Percentiles rank a stretch among this genome's conserved stretches.
Evolutionary conservation across 139 green algal species (phyloP).

Genomic region (Pleodorina starrii): DNA sequence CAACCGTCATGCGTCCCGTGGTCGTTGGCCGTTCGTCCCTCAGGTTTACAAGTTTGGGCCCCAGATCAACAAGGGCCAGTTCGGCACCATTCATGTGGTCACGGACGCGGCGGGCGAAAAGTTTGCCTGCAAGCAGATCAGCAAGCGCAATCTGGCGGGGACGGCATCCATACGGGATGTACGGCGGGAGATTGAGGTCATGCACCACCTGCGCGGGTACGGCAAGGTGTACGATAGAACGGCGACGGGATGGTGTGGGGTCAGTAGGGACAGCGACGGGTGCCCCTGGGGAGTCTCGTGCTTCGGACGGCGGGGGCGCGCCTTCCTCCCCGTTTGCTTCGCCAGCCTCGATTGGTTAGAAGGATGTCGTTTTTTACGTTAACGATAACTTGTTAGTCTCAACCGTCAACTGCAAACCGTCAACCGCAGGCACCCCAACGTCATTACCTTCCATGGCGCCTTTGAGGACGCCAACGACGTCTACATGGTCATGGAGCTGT

Average conservation of each 20-base stretch:
- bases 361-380: no score
- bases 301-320: no score
- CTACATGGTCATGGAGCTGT: slow-evolving; percentile 93
- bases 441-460: slow-evolving; percentile 45
- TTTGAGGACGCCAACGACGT: slow-evolving; percentile 85
- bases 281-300: no score
- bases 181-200: slow-evolving; percentile 92
- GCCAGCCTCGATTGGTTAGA: no score
- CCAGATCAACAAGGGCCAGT: slow-evolving; percentile 49
- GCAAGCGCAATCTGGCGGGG: slow-evolving; percentile 88
- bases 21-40: no score
- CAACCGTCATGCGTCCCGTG: no score
- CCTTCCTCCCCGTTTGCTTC: no score
- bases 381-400: no score
- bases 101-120: slow-evolving; percentile 65
- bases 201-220: slow-evolving; percentile 88
- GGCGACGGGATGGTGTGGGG: neutral
- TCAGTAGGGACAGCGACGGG: no score
- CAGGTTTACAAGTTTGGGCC: slow-evolving; percentile 39
- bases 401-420: neutral
- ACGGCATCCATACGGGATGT: slow-evolving; percentile 93
- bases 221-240: neutral
- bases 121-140: slow-evolving; percentile 93
- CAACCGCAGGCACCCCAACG: slow-evolving; percentile 20
- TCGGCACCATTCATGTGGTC: slow-evolving; percentile 31